Evolutionary conservation across 2,329 filamentous ascomycete genomes (phyloP).

Genomic region (Colletotrichum sp.): DNA sequence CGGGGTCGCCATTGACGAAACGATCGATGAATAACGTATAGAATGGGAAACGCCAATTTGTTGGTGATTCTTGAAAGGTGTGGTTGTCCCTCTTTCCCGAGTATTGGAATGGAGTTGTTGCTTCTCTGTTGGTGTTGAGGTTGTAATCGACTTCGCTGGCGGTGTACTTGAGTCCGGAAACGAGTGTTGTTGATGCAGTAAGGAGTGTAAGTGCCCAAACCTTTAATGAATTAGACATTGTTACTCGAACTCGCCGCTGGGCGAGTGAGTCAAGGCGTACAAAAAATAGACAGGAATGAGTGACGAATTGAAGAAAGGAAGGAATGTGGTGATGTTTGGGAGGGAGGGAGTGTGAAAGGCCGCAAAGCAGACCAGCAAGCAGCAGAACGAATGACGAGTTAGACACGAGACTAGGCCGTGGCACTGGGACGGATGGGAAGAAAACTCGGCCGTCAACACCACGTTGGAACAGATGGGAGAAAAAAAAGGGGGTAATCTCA

Average conservation of each 20-base stretch:
- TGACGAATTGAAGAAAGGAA: slow-evolving; percentile 19
- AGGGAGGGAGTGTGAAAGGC: slow-evolving; percentile 15
- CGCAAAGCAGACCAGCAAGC: slow-evolving; percentile 21
- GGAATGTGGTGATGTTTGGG: slow-evolving; percentile 13
- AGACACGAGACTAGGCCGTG: slow-evolving; percentile 9
- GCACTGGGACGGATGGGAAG: slow-evolving; percentile 17
- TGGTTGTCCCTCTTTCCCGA: slow-evolving; percentile 60
- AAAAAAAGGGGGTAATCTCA: slow-evolving; percentile 20
- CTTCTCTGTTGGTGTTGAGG: slow-evolving; percentile 63
- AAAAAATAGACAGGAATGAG: slow-evolving; percentile 18
- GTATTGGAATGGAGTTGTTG: slow-evolving; percentile 62
- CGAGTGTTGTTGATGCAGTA: slow-evolving; percentile 24
- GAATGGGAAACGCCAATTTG: slow-evolving; percentile 69
- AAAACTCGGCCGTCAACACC: slow-evolving; percentile 21
- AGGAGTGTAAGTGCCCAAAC: slow-evolving; percentile 21
- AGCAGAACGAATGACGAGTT: slow-evolving; percentile 21
- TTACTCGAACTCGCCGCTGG: slow-evolving; percentile 18
- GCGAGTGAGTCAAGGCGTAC: slow-evolving; percentile 16
- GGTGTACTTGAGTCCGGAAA: slow-evolving; percentile 32
- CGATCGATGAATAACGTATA: slow-evolving; percentile 69
- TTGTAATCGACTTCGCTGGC: slow-evolving; percentile 53
- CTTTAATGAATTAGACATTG: slow-evolving; percentile 22
- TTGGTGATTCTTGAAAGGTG: slow-evolving; percentile 57
- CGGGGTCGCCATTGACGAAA: slow-evolving; percentile 68
- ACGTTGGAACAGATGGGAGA: slow-evolving; percentile 1